phyloP scores from a whole-genome alignment of 1,284 basidiomycete species.

The Mycosarcoma maydis region DNA sequence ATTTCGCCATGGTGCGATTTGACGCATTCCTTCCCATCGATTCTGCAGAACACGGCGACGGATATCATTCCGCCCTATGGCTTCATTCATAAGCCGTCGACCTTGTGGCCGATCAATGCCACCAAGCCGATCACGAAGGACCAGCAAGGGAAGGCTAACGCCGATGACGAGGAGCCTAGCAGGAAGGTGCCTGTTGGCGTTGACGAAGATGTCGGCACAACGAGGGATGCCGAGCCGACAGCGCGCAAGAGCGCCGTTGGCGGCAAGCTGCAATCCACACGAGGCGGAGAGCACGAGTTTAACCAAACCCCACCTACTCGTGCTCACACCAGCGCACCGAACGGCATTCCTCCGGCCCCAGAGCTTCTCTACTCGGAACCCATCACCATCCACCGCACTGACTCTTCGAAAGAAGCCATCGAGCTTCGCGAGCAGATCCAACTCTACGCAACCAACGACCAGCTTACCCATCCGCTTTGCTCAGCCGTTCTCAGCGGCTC shows the following conservation, averaged over 20 bases:
- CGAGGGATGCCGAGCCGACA: constrained; percentile 15
- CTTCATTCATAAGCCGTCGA: constrained; percentile 65
- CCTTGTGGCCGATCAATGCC: constrained; percentile 61
- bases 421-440: constrained; percentile 76
- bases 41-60: constrained; percentile 82
- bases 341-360: constrained; percentile 36
- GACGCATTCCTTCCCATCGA: constrained; percentile 91
- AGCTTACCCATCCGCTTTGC: constrained; percentile 84
- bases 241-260: constrained; percentile 28
- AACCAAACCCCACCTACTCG: too few species aligned
- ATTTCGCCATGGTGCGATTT: constrained; percentile 81
- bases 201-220: constrained; percentile 11
- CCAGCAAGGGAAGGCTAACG: not conserved
- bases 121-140: constrained; percentile 20
- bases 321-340: too few species aligned
- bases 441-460: constrained; percentile 85
- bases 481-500: constrained; percentile 79
- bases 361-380: constrained; percentile 51
- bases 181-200: constrained; percentile 33
- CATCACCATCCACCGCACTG: constrained; percentile 33
- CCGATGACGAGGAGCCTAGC: constrained; percentile 9
- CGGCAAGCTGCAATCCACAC: constrained; percentile 5
- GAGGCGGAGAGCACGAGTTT: too few species aligned
- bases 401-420: constrained; percentile 28
- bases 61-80: constrained; percentile 73